Percentiles rank a stretch among this genome's conserved stretches.
These are phyloP conservation scores for Orbilia blumenaviensis DNA, from an alignment of 2,329 filamentous ascomycete species.

Conservation along the genomic window DNA sequence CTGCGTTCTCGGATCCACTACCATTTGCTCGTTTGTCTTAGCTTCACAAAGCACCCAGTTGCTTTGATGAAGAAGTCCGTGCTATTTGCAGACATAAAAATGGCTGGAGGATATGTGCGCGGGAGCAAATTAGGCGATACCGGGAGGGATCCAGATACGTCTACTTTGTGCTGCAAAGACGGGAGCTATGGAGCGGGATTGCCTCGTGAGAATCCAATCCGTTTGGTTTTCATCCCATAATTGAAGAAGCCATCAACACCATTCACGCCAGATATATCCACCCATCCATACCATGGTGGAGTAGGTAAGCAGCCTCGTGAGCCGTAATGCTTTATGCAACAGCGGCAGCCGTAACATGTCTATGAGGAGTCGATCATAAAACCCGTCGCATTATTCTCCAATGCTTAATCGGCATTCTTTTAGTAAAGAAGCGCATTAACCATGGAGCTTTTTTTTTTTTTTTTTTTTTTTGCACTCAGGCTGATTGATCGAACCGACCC, in stretches of 20 bases:
- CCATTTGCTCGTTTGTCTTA: conserved; percentile 48
- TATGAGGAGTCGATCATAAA: conserved; percentile 23
- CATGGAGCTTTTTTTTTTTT: conserved; percentile 6
- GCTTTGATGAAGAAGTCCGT: conserved; percentile 31
- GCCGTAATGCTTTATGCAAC: conserved; percentile 47
- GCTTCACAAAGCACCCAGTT: conserved; percentile 27
- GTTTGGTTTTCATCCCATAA: conserved; percentile 51
- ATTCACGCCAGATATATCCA: not conserved
- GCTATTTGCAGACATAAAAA: conserved; percentile 33
- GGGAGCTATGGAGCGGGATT: conserved; percentile 49
- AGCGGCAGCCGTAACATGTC: conserved; percentile 43
- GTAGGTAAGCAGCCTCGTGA: conserved; percentile 45
- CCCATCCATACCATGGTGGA: conserved; percentile 2
- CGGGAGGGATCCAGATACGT: conserved; percentile 41
- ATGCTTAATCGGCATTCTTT: conserved; percentile 16
- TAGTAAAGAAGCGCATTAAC: conserved; percentile 36
- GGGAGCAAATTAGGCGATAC: conserved; percentile 45
- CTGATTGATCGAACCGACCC: conserved; percentile 40
- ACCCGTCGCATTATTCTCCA: conserved; percentile 36
- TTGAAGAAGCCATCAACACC: conserved; percentile 22
- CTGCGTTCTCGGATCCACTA: conserved; percentile 47
- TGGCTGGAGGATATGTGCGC: conserved; percentile 23
- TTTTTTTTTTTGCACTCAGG: conserved; percentile 22
- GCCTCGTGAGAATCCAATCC: conserved; percentile 14
- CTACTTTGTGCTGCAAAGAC: conserved; percentile 38